Base-by-base conservation (phyloP, 345 rosid species). In the Leavenworthia alabamica region DNA sequence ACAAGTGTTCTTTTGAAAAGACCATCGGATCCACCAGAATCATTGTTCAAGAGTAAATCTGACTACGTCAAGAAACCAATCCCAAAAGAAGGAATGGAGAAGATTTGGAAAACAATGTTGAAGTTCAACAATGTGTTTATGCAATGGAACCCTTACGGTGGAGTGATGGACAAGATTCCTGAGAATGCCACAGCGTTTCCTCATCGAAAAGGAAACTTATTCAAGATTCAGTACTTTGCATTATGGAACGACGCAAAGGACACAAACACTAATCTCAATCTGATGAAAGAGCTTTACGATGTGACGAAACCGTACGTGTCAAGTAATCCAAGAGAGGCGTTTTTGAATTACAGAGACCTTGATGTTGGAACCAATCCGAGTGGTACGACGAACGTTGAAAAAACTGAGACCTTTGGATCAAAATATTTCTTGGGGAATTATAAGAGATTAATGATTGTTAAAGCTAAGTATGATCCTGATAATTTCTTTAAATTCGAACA, bases 141-240 rank as follows among this genome's bases (percentile, higher is more conserved):
- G 79, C 50, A 53, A 4, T 71, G 65, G 73, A 81, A 65, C 61
- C 81, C 85, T 7, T 83, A 73, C 4, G 88, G 88, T 0, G 85
- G 85, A 14, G 66, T 47, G 41, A 81, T 83, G 85, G 39, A 68
- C 13, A 29, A 54, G 39, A 81, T 83, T 56, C 48, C 74, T 0
- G 63, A 56, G 2, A 67, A 73, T 4, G 75, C 41, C 1, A 74
- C 75, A 0, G 76, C 84, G 8, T 82, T 78, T 68, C 84, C 87
- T 7, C 87, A 82, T 24, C 70, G 81, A 27, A 68, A 67, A 22
- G 82, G 86, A 15, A 67, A 51, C 27, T 27, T 78, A 19, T 80
- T 63, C 74, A 77, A 70, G 75, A 36, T 76, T 29, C 75, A 76
- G 31, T 76, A 78, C 22, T 23, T 24, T 16, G 52, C 45, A 0